Evolutionary conservation across 345 rosid species (phyloP).

Genomic region (Nasturtium officinale): DNA sequence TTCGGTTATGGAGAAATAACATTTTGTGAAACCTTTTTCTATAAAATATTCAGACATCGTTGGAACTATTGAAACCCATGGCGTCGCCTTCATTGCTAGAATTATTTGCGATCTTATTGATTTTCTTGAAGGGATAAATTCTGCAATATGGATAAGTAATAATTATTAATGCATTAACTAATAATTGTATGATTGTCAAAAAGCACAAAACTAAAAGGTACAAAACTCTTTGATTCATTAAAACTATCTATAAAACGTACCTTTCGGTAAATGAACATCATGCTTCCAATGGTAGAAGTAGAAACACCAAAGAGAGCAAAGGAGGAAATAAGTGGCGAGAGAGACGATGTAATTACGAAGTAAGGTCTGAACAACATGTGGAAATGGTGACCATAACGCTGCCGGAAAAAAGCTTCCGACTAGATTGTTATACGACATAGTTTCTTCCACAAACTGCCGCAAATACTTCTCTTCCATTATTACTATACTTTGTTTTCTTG

Average conservation of each 20-base stretch:
- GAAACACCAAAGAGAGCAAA: slow-evolving; percentile 77
- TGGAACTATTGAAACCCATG: slow-evolving; percentile 6
- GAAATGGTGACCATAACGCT: slow-evolving; percentile 52
- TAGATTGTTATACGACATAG: slow-evolving; percentile 56
- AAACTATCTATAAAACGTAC: slow-evolving; percentile 36
- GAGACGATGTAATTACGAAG: slow-evolving; percentile 74
- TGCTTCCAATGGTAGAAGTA: slow-evolving; percentile 69
- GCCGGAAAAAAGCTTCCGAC: slow-evolving; percentile 57
- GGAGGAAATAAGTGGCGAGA: slow-evolving; percentile 55
- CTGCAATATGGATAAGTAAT: slow-evolving; percentile 12
- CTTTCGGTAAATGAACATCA: slow-evolving; percentile 68
- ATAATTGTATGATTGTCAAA: background rate
- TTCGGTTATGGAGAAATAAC: slow-evolving; percentile 16
- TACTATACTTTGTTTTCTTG: background rate
- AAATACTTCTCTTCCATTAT: slow-evolving; percentile 43
- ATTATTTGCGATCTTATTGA: slow-evolving; percentile 11
- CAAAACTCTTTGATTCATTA: background rate
- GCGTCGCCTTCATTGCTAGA: slow-evolving; percentile 14
- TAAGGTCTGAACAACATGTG: slow-evolving; percentile 66
- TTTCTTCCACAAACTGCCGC: slow-evolving; percentile 48
- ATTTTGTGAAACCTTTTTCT: slow-evolving; percentile 16
- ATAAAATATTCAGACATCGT: slow-evolving; percentile 8
- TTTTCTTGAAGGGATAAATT: background rate
- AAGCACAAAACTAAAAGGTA: background rate
- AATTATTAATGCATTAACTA: too few relatives aligned